phyloP scores from a whole-genome alignment of 768 basidiomycete species.

The Russula sp. region DNA sequence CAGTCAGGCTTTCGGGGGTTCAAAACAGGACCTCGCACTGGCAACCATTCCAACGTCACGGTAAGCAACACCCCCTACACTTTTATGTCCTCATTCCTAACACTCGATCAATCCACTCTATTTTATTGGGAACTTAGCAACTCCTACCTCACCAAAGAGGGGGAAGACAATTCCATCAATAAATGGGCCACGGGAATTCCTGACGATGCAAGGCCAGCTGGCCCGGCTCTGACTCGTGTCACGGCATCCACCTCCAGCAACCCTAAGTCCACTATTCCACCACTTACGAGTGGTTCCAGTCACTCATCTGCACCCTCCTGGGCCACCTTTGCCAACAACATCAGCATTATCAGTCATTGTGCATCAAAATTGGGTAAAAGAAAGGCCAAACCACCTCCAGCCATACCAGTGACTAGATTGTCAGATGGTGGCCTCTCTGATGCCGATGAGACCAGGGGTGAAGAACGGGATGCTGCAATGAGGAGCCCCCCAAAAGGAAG shows the following conservation, averaged over 20 bases:
- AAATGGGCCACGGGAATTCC: too few species aligned
- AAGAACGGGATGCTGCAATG: not conserved
- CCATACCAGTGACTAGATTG: not conserved
- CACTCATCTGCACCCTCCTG: too few species aligned
- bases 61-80: not conserved
- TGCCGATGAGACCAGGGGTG: not conserved
- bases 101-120: not conserved
- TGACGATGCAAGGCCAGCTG: too few species aligned
- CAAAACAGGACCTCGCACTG: too few species aligned
- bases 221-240: too few species aligned
- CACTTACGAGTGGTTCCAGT: not conserved
- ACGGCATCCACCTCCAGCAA: too few species aligned
- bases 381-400: not conserved
- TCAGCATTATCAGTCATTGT: too few species aligned
- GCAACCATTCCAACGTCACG: too few species aligned
- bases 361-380: too few species aligned
- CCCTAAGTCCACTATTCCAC: too few species aligned
- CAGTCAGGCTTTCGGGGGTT: too few species aligned
- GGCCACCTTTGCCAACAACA: too few species aligned
- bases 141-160: not conserved
- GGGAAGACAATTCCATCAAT: not conserved
- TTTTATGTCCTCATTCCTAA: not conserved
- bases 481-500: not conserved
- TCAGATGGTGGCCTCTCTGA: not conserved
- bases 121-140: not conserved